Percentiles rank a stretch among this genome's conserved stretches.
phyloP scores from a whole-genome alignment of 1,139 yeast species.

The Lodderomyces margitis region DNA sequence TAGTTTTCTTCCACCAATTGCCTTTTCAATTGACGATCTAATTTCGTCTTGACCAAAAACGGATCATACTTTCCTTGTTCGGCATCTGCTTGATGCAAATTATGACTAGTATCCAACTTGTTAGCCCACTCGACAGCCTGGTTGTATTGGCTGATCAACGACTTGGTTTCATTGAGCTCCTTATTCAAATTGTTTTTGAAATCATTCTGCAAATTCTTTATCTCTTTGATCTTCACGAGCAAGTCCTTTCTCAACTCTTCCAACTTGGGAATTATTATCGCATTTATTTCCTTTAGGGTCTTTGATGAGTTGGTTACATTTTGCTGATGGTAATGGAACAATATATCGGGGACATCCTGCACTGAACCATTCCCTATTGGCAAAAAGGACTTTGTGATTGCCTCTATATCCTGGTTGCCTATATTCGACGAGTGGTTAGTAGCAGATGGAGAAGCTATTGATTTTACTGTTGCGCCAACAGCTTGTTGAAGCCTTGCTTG shows the following conservation, averaged over 20 bases:
- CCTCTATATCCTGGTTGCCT: slow-evolving; percentile 10
- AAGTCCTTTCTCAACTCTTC: slow-evolving; percentile 85
- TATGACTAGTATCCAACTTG: slow-evolving; percentile 26
- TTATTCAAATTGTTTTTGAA: slow-evolving; percentile 72
- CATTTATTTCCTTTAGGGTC: slow-evolving; percentile 68
- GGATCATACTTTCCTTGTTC: slow-evolving; percentile 70
- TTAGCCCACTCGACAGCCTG: slow-evolving; percentile 39
- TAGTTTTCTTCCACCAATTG: slow-evolving; percentile 84
- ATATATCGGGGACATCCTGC: slow-evolving; percentile 75
- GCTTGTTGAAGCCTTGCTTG: slow-evolving; percentile 81
- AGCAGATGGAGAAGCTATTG: slow-evolving; percentile 8
- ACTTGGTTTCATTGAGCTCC: slow-evolving; percentile 65
- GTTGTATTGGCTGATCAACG: slow-evolving; percentile 47
- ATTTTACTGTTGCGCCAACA: slow-evolving; percentile 39
- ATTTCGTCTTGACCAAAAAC: slow-evolving; percentile 63
- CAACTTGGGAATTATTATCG: slow-evolving; percentile 72
- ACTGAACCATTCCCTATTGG: slow-evolving; percentile 81
- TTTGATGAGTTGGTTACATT: slow-evolving; percentile 65
- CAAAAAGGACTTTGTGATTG: slow-evolving; percentile 52
- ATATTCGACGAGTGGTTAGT: slow-evolving; percentile 6
- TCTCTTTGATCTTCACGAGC: slow-evolving; percentile 81
- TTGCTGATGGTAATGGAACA: slow-evolving; percentile 71
- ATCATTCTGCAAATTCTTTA: slow-evolving; percentile 76
- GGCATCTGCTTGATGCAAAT: slow-evolving; percentile 16
- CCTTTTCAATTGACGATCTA: slow-evolving; percentile 74